A percentile compares a stretch with the other conserved stretches of the same genome.
Conservation (phyloP, 306 rosid species). For the Gastrolobium bilobum region DNA sequence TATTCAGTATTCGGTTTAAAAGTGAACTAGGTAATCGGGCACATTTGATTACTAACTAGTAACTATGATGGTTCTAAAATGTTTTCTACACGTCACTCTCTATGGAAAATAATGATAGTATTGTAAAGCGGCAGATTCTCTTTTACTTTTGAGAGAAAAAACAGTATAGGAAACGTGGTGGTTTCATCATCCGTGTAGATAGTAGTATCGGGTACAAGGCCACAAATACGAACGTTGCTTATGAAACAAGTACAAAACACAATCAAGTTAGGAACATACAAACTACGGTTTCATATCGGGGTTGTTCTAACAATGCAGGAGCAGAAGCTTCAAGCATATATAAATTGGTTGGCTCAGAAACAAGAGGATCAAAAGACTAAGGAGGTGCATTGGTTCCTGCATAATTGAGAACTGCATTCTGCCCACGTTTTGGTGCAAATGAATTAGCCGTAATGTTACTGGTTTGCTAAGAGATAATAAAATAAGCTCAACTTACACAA, state of each 20-base stretch:
- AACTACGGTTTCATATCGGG: background rate
- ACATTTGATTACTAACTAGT: background rate
- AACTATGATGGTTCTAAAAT: constrained; percentile 7
- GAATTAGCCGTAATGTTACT: background rate
- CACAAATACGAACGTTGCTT: background rate
- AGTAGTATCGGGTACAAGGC: background rate
- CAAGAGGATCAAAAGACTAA: too few species aligned
- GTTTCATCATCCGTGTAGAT: background rate
- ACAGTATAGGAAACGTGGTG: constrained; percentile 1
- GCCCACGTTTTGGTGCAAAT: background rate
- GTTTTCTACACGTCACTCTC: background rate
- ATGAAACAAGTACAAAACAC: background rate
- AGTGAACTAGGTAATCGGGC: background rate
- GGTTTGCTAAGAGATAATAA: background rate
- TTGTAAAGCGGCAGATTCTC: background rate
- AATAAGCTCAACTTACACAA: background rate
- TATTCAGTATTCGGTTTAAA: constrained; percentile 15
- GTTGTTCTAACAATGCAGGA: background rate
- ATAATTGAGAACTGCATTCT: background rate
- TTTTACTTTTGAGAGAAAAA: background rate
- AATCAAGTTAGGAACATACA: background rate
- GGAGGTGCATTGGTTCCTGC: too few species aligned
- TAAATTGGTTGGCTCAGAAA: too few species aligned
- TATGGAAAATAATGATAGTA: background rate
- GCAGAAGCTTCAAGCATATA: background rate